phyloP scores from a whole-genome alignment of 208 protist species.

The Acanthamoeba culbertsoni region DNA sequence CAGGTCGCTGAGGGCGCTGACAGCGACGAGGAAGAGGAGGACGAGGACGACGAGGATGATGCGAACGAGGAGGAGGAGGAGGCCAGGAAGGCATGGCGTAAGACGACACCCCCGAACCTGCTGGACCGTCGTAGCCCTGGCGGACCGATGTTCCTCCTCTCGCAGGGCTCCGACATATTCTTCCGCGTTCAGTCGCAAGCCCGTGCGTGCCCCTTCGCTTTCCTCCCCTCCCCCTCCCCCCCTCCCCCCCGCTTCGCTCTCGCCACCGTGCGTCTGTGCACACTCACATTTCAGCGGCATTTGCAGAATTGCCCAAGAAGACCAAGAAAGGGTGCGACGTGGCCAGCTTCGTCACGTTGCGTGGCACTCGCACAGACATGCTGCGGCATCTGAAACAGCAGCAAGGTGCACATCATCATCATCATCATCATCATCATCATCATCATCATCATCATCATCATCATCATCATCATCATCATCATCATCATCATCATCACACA shows the following conservation, averaged over 20 bases:
- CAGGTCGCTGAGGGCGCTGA: not conserved
- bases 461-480: no score
- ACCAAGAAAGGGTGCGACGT: not conserved
- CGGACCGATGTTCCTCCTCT: not conserved
- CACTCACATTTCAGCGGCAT: no score
- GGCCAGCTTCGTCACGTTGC: not conserved
- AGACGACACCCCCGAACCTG: not conserved
- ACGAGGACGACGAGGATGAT: not conserved
- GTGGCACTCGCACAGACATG: not conserved
- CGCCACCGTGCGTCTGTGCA: no score
- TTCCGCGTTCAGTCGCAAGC: not conserved
- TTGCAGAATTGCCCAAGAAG: not conserved
- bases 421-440: not conserved
- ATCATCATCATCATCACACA: no score
- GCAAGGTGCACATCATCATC: not conserved
- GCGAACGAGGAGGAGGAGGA: not conserved
- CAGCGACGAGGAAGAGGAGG: not conserved
- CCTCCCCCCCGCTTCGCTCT: not conserved
- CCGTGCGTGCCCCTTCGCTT: not conserved
- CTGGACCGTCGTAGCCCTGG: not conserved
- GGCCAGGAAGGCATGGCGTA: not conserved
- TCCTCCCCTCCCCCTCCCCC: not conserved
- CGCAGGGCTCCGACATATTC: not conserved
- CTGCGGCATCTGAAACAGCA: not conserved
- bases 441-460: not conserved